phyloP scores from a whole-genome alignment of 345 rosid species.

The Salix koriyanagi region DNA sequence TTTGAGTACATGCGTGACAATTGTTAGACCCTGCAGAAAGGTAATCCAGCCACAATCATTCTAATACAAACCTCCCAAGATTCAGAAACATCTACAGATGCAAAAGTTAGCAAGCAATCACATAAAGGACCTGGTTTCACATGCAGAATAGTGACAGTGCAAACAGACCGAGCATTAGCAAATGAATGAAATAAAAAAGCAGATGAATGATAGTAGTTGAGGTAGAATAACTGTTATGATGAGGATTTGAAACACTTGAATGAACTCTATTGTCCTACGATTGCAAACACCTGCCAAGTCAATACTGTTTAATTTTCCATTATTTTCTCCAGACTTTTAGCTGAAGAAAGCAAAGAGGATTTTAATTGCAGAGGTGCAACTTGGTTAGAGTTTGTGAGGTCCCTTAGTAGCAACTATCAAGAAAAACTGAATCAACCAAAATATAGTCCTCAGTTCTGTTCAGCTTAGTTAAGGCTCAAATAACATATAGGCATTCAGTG shows the following conservation, averaged over 20 bases:
- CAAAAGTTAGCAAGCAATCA: background rate
- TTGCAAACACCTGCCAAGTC: background rate
- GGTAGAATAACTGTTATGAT: background rate
- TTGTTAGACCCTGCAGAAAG: slow-evolving; percentile 70
- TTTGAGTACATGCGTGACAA: slow-evolving; percentile 80
- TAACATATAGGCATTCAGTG: no score
- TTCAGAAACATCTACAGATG: background rate
- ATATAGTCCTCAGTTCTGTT: no score
- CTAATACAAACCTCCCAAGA: background rate
- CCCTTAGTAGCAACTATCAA: background rate
- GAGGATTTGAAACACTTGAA: background rate
- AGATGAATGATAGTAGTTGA: background rate
- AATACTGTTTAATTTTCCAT: background rate
- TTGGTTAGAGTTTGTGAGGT: background rate
- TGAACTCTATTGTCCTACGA: background rate
- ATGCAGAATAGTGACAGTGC: background rate
- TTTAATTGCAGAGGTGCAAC: background rate
- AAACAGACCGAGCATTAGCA: background rate
- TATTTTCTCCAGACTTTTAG: background rate
- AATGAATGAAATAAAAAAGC: background rate
- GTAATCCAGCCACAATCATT: background rate
- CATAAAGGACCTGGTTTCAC: background rate
- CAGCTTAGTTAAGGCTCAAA: no score
- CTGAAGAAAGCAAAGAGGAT: background rate
- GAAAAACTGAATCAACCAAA: no score